Percentiles rank a stretch among this genome's conserved stretches.
Evolutionary conservation across 768 basidiomycete species (phyloP).

Genomic region (Pleurotus ostreatus): DNA sequence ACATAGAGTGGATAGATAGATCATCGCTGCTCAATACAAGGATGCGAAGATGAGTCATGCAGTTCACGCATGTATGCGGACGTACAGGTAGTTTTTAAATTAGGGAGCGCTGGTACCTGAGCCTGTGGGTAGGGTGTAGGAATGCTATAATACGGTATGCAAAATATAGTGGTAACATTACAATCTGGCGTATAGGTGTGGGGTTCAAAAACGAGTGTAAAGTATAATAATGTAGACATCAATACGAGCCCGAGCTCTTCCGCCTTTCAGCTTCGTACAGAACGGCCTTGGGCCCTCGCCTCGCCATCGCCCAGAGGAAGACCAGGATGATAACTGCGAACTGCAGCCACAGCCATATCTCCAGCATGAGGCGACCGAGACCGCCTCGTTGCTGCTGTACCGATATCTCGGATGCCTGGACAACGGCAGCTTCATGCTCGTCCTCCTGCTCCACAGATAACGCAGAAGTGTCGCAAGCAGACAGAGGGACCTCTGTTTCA

Average conservation of each 20-base stretch:
- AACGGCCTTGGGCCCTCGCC: slow-evolving; percentile 68
- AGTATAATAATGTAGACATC: not conserved
- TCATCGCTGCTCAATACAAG: too few species aligned
- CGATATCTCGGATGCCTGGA: slow-evolving; percentile 14
- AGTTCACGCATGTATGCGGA: too few species aligned
- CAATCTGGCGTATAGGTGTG: too few species aligned
- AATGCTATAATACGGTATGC: too few species aligned
- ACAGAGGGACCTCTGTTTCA: not conserved
- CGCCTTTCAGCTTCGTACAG: slow-evolving; percentile 39
- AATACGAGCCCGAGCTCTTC: slow-evolving; percentile 16
- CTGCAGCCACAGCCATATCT: slow-evolving; percentile 84
- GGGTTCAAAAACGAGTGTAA: too few species aligned
- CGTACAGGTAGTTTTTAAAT: too few species aligned
- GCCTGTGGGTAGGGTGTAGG: too few species aligned
- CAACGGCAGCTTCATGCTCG: slow-evolving; percentile 7
- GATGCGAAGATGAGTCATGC: too few species aligned
- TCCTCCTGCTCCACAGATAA: not conserved
- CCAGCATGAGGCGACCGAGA: slow-evolving; percentile 48
- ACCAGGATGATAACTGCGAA: slow-evolving; percentile 70
- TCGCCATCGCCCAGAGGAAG: slow-evolving; percentile 80
- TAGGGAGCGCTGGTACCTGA: too few species aligned
- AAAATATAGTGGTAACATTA: too few species aligned
- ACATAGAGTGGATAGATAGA: too few species aligned
- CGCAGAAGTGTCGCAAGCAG: not conserved
- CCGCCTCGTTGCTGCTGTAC: slow-evolving; percentile 13